Base-by-base conservation (phyloP, 129 eudicot species). In the Smallanthus sonchifolius region DNA sequence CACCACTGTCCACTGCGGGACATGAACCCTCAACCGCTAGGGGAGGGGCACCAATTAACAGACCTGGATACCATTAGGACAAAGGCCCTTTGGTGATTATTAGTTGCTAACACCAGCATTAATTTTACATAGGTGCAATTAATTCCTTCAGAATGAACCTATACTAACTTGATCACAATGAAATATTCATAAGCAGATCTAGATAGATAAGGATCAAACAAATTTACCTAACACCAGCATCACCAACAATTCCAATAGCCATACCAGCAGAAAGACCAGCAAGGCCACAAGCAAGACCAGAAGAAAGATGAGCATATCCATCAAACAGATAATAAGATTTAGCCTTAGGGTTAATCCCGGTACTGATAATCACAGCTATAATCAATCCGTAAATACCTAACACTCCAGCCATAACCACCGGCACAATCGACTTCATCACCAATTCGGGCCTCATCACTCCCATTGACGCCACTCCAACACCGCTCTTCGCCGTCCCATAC, bases 211-310 rank as follows among this genome's bases (percentile, higher is more conserved):
- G 38, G 48, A 34, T 40, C 15, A 52, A 69, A 61, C 13, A 39
- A n/a, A 65, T 0, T 55, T 87, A 87, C 92, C 92, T 82, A 54
- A 87, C 92, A 82, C 92, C 96, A 13, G 96, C 96, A 81, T 90
- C 96, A 32, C 96, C 96, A 20, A 90, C 96, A 52, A 90, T 85
- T 38, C 96, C 96, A 51, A 90, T 90, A 80, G 96, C 96, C 96
- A 90, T 90, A 74, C 96, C 96, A 72, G 96, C 96, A 75, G 92
- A 83, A 51, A 90, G 87, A 52, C 96, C 96, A 76, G 96, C 92
- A 48, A 90, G 96, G 35, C 96, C 96, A 81, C 96, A 90, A 85
- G 96, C 96, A 38, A 90, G 90, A 62, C 96, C 96, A 66, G 96
- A 90, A 3, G 96, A 90, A 54, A 90, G 83, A 77, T 90, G 96